phyloP scores from a whole-genome alignment of 768 basidiomycete genomes.

The Mycena chlorophos region DNA sequence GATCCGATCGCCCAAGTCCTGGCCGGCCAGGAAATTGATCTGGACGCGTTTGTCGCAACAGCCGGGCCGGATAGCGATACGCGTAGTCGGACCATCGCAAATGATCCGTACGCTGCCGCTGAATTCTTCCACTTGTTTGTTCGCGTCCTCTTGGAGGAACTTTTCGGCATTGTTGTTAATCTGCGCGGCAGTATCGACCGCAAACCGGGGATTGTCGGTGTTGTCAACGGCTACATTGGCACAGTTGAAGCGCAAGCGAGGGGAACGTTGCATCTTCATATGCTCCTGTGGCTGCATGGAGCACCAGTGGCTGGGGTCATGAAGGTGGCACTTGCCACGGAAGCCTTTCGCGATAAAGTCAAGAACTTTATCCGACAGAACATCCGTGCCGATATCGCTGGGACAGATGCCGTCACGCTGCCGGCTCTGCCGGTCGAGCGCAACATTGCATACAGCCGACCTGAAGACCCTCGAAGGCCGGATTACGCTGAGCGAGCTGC shows the following conservation, averaged over 20 bases:
- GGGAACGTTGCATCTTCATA: background rate
- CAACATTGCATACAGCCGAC: conserved; percentile 35
- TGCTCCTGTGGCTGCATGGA: conserved; percentile 28
- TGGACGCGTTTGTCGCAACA: background rate
- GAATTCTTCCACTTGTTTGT: background rate
- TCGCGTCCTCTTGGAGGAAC: background rate
- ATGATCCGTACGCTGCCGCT: background rate
- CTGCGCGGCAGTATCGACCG: background rate
- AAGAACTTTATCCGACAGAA: conserved; percentile 30
- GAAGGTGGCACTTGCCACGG: conserved; percentile 22
- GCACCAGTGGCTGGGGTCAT: conserved; percentile 23
- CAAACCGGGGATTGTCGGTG: background rate
- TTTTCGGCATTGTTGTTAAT: background rate
- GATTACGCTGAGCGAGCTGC: conserved; percentile 10
- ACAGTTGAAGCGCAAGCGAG: background rate
- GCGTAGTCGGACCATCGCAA: background rate
- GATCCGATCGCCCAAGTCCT: background rate
- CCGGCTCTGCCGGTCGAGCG: conserved; percentile 15
- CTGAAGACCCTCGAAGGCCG: conserved; percentile 29
- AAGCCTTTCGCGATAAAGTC: conserved; percentile 30
- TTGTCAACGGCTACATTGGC: background rate
- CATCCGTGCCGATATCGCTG: conserved; percentile 34
- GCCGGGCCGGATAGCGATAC: background rate
- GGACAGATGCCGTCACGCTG: conserved; percentile 16
- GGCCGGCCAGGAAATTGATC: background rate